Conservation (phyloP, 1,139 yeast species). For the Candida glucosophila region DNA sequence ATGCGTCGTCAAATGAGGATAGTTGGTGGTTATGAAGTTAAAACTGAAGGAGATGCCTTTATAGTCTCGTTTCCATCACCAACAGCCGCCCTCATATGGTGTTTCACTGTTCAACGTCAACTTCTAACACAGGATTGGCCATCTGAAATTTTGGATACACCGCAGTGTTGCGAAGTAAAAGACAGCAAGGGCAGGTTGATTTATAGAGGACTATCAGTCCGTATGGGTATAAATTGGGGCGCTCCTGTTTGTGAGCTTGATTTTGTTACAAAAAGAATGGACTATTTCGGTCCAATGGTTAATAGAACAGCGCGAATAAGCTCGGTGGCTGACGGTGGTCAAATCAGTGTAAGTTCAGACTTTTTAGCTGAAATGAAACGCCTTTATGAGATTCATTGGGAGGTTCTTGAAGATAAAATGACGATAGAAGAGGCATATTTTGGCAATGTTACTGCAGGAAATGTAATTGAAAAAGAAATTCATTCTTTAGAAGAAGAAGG, state of each 20-base stretch:
- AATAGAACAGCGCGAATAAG: conserved; percentile 90
- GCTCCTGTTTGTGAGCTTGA: conserved; percentile 93
- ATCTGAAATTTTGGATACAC: conserved; percentile 75
- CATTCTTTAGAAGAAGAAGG: conserved; percentile 62
- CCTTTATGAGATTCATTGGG: conserved; percentile 45
- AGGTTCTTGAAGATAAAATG: conserved; percentile 30
- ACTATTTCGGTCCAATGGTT: conserved; percentile 97
- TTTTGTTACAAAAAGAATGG: conserved; percentile 94
- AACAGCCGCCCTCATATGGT: conserved; percentile 86
- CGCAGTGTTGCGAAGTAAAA: conserved; percentile 74
- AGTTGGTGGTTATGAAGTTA: conserved; percentile 95
- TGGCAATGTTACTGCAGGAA: conserved; percentile 54
- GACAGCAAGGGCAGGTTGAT: conserved; percentile 57
- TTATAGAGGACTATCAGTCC: conserved; percentile 83
- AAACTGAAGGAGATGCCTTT: conserved; percentile 98
- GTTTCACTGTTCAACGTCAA: conserved; percentile 86
- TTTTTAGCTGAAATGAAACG: conserved; percentile 64
- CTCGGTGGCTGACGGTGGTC: conserved; percentile 98
- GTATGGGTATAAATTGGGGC: conserved; percentile 99
- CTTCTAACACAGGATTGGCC: conserved; percentile 90
- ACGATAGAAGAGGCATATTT: conserved; percentile 48
- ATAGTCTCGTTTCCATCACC: conserved; percentile 98
- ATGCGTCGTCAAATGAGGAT: conserved; percentile 92
- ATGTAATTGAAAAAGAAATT: conserved; percentile 61
- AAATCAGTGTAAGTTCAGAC: conserved; percentile 78